Conservation (phyloP, 2,329 filamentous ascomycete genomes). For the Fusarium beomiforme region DNA sequence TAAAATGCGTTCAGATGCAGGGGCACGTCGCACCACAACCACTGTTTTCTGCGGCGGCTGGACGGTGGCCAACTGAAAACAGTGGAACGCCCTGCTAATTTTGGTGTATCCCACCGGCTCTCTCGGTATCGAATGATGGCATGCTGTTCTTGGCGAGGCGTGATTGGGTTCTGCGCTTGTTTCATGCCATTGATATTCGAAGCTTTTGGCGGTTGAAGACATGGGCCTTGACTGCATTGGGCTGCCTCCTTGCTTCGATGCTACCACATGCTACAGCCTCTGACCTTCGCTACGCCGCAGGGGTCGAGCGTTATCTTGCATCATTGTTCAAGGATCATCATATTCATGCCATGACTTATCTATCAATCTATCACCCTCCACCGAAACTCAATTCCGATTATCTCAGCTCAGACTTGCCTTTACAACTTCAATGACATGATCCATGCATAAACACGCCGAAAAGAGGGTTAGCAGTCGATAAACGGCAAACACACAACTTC, state of each 20-base stretch:
- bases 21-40: slow-evolving; percentile 41
- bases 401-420: slow-evolving; percentile 73
- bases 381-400: neutral
- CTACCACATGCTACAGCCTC: slow-evolving; percentile 32
- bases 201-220: neutral
- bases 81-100: slow-evolving; percentile 25
- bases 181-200: slow-evolving; percentile 3
- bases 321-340: slow-evolving; percentile 3
- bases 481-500: slow-evolving; percentile 59
- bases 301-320: slow-evolving; percentile 8
- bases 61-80: neutral
- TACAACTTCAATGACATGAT: slow-evolving; percentile 60
- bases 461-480: slow-evolving; percentile 54
- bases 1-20: slow-evolving; percentile 18
- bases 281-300: slow-evolving; percentile 4
- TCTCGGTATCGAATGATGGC: neutral
- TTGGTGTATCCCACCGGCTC: slow-evolving; percentile 14
- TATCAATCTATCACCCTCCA: slow-evolving; percentile 2
- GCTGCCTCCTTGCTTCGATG: slow-evolving; percentile 12
- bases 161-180: slow-evolving; percentile 23
- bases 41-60: slow-evolving; percentile 9
- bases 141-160: slow-evolving; percentile 10
- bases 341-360: slow-evolving; percentile 20
- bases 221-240: neutral
- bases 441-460: slow-evolving; percentile 34